A percentile compares a stretch with the other conserved stretches of the same genome.
These are phyloP conservation scores for Chaetothyriales sp. DNA, from an alignment of 2,329 filamentous ascomycete species.

Conservation along the genomic window DNA sequence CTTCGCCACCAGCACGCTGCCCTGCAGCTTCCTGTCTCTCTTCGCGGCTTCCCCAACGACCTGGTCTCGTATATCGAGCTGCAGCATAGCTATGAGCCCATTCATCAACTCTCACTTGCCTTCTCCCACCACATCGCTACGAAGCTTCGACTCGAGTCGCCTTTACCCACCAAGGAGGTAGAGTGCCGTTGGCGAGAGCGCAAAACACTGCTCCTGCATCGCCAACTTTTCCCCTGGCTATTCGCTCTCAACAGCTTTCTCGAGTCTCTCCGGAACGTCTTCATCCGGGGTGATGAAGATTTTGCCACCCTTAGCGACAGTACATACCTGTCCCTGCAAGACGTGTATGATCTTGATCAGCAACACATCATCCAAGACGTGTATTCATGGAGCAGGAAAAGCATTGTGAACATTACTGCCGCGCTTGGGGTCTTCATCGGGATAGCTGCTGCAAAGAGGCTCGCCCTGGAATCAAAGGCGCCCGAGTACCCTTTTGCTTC, in stretches of 20 bases:
- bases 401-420: slow-evolving; percentile 3
- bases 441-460: slow-evolving; percentile 2
- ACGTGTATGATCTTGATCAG: neutral
- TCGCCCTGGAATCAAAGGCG: slow-evolving; percentile 1
- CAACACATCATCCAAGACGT: slow-evolving; percentile 1
- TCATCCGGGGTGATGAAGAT: neutral
- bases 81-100: neutral
- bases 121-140: neutral
- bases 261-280: neutral
- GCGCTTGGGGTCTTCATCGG: slow-evolving; percentile 1
- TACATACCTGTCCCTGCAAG: neutral
- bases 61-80: neutral
- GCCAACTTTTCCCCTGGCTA: neutral
- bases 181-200: neutral
- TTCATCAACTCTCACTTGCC: neutral
- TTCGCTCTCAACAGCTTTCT: neutral
- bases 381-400: neutral
- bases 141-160: neutral
- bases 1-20: neutral
- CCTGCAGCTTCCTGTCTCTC: neutral
- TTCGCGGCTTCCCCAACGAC: neutral
- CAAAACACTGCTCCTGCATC: neutral
- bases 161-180: neutral
- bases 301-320: neutral
- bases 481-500: slow-evolving; percentile 3